A percentile compares a stretch with the other conserved stretches of the same genome.
These are phyloP conservation scores for Suhomyces pyralidae DNA, from an alignment of 805 yeast genomes.

Conservation along the genomic window DNA sequence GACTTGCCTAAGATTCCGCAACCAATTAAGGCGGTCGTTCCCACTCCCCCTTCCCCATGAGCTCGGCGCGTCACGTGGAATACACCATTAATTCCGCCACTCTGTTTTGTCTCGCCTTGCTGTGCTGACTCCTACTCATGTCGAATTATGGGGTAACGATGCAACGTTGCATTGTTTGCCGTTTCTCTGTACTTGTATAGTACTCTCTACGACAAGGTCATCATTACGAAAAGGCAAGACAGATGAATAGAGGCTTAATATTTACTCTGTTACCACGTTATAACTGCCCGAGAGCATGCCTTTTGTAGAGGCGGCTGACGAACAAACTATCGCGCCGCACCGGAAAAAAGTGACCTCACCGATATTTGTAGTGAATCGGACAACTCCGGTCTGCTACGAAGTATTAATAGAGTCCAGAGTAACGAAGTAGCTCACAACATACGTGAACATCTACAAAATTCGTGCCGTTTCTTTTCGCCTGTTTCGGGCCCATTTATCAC, in stretches of 20 bases:
- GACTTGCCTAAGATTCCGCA: background rate
- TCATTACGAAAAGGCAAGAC: background rate
- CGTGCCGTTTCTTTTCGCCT: background rate
- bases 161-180: slow-evolving; percentile 4
- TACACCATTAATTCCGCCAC: background rate
- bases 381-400: background rate
- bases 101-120: background rate
- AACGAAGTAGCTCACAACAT: background rate
- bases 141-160: slow-evolving; percentile 3
- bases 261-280: background rate
- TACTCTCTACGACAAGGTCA: background rate
- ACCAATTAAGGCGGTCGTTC: background rate
- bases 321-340: background rate
- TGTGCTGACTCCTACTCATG: background rate
- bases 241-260: background rate
- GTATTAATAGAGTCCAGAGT: background rate
- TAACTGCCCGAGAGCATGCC: background rate
- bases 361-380: background rate
- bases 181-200: background rate
- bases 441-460: background rate
- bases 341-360: background rate
- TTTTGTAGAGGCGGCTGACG: background rate
- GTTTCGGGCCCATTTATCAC: background rate
- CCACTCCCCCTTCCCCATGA: background rate
- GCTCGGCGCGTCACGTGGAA: background rate